Percentiles rank a stretch among this genome's conserved stretches.
Conservation (phyloP, 306 rosid genomes). For the Argentina anserina region DNA sequence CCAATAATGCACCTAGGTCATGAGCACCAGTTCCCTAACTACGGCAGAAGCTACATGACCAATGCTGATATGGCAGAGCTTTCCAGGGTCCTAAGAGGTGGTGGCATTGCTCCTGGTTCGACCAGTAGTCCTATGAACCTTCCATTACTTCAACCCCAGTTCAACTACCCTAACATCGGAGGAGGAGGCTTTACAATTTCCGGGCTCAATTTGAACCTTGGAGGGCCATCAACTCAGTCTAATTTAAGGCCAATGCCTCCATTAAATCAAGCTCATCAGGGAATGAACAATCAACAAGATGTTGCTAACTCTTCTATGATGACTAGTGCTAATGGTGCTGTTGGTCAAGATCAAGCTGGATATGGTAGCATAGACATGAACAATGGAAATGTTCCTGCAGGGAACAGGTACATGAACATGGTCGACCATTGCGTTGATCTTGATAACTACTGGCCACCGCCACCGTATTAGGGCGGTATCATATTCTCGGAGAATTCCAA, state of each 20-base stretch:
- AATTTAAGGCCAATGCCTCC: conserved; percentile 34
- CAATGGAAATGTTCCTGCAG: conserved; percentile 21
- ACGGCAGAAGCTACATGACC: conserved; percentile 52
- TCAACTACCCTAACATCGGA: conserved; percentile 38
- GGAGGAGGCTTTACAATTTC: conserved; percentile 61
- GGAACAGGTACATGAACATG: conserved; percentile 56
- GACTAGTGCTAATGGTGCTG: conserved; percentile 17
- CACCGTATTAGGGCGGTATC: conserved; percentile 35
- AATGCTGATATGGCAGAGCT: conserved; percentile 59
- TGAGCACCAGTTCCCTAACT: conserved; percentile 38
- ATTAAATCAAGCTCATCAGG: not conserved
- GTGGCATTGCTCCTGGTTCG: not conserved
- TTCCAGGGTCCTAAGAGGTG: conserved; percentile 43
- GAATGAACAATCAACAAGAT: conserved; percentile 38
- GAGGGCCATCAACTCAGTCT: conserved; percentile 40
- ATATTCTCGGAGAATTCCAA: not conserved
- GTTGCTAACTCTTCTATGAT: conserved; percentile 37
- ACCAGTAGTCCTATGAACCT: conserved; percentile 25
- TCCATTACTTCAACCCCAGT: conserved; percentile 34
- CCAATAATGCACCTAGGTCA: conserved; percentile 69
- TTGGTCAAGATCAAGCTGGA: conserved; percentile 35
- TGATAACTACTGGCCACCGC: conserved; percentile 76
- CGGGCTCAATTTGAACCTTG: conserved; percentile 63
- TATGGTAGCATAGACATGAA: conserved; percentile 52
- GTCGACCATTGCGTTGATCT: conserved; percentile 68